A percentile compares a stretch with the other conserved stretches of the same genome.
Conservation (phyloP, 1,284 basidiomycete genomes). For the Ceratobasidium sp. region DNA sequence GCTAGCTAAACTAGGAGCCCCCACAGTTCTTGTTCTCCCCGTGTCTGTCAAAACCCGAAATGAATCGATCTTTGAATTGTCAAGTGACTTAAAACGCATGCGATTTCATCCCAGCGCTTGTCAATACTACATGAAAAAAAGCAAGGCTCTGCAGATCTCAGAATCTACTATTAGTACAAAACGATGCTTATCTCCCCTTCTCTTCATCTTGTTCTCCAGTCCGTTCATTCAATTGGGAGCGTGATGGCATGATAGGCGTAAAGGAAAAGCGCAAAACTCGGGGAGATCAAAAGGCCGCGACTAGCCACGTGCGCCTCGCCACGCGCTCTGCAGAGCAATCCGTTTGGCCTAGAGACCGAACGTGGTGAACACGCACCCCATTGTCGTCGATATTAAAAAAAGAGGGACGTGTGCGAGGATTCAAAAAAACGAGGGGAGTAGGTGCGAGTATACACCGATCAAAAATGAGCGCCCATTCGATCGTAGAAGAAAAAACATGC, state of each 20-base stretch:
- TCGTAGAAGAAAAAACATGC: neutral
- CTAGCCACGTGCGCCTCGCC: constrained; percentile 48
- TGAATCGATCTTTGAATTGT: neutral
- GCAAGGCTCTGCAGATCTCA: constrained; percentile 35
- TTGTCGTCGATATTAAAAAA: neutral
- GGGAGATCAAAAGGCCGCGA: neutral
- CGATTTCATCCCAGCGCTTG: constrained; percentile 8
- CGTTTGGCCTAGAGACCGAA: constrained; percentile 50
- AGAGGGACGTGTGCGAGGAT: too few relatives aligned
- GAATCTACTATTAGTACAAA: constrained; percentile 35
- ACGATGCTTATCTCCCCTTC: neutral
- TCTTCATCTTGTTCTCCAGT: neutral
- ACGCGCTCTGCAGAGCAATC: constrained; percentile 57
- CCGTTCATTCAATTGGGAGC: neutral
- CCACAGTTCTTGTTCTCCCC: neutral
- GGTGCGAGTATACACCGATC: neutral
- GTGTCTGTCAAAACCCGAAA: neutral
- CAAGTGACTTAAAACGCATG: neutral
- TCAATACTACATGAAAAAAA: constrained; percentile 25
- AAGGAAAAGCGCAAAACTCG: neutral
- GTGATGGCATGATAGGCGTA: constrained; percentile 25
- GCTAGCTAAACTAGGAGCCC: neutral
- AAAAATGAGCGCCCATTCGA: neutral
- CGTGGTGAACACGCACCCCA: neutral
- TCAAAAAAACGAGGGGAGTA: too few relatives aligned